Percentiles rank a stretch among this genome's conserved stretches.
Conservation (phyloP, 768 basidiomycete species). For the Gymnopilus junonius region DNA sequence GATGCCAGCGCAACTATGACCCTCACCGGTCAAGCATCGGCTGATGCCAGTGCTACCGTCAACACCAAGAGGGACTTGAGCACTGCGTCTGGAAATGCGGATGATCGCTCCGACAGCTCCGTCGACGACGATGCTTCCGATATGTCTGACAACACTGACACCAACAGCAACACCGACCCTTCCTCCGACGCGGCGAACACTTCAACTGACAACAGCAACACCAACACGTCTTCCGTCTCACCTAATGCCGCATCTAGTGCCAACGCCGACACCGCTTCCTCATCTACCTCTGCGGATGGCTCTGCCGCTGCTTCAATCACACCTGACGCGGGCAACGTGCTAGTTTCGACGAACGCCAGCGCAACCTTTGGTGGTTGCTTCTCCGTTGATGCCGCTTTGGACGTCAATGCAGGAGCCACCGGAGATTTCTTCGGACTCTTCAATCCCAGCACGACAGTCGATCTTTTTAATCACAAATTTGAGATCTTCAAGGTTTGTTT, state of each 20-base stretch:
- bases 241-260: background rate
- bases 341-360: background rate
- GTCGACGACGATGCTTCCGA: background rate
- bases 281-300: background rate
- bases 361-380: constrained; percentile 35
- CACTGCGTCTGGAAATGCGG: background rate
- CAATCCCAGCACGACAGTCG: constrained; percentile 32
- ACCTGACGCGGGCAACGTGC: background rate
- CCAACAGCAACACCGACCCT: background rate
- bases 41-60: constrained; percentile 5
- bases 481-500: constrained; percentile 39
- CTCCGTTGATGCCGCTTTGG: constrained; percentile 35
- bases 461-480: constrained; percentile 41
- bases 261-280: background rate
- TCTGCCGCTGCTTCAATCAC: background rate
- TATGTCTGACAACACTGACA: background rate
- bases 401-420: constrained; percentile 44
- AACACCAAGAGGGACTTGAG: background rate
- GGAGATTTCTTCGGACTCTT: constrained; percentile 46
- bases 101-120: background rate
- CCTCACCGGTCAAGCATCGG: constrained; percentile 16
- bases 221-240: background rate
- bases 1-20: constrained; percentile 40
- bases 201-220: background rate
- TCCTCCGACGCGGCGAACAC: background rate